A percentile compares a stretch with the other conserved stretches of the same genome.
Evolutionary conservation across 768 basidiomycete species (phyloP).

Genomic region (Suillus decipiens): DNA sequence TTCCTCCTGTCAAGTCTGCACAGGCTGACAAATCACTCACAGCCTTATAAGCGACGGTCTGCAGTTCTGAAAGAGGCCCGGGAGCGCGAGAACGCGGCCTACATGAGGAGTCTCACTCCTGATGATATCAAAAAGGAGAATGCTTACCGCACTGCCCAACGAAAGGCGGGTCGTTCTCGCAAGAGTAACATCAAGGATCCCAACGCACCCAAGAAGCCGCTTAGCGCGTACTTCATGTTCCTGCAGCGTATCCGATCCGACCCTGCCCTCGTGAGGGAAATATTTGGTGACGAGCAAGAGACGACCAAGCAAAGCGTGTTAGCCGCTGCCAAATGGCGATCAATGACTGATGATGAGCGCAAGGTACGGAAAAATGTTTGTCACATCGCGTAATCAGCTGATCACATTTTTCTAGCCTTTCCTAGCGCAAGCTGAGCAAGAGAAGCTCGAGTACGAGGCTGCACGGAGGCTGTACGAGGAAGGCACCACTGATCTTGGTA

Average conservation of each 20-base stretch:
- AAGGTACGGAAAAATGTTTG: slow-evolving; percentile 55
- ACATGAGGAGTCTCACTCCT: slow-evolving; percentile 87
- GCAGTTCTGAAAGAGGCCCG: slow-evolving; percentile 83
- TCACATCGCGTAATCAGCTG: slow-evolving; percentile 13
- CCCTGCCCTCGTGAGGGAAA: slow-evolving; percentile 67
- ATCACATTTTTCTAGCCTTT: slow-evolving; percentile 63
- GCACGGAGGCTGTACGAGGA: slow-evolving; percentile 88
- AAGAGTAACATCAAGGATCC: slow-evolving; percentile 97
- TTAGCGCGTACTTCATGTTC: slow-evolving; percentile 95
- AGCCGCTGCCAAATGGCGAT: slow-evolving; percentile 91
- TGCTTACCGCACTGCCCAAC: slow-evolving; percentile 85
- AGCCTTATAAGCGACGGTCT: slow-evolving; percentile 88
- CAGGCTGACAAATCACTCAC: slow-evolving; percentile 22
- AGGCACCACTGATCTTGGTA: slow-evolving; percentile 64
- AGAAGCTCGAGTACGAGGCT: slow-evolving; percentile 92
- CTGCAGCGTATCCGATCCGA: slow-evolving; percentile 86
- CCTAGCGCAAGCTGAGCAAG: slow-evolving; percentile 90
- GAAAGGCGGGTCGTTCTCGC: slow-evolving; percentile 89
- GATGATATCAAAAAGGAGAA: slow-evolving; percentile 97
- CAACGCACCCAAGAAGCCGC: slow-evolving; percentile 94
- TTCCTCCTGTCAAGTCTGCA: slow-evolving; percentile 25
- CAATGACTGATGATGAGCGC: slow-evolving; percentile 90
- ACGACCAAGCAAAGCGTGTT: slow-evolving; percentile 94
- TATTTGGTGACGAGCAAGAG: slow-evolving; percentile 90
- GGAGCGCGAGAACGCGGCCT: slow-evolving; percentile 78